phyloP scores from a whole-genome alignment of 2,329 filamentous ascomycete genomes.

The Aureobasidium sp. region DNA sequence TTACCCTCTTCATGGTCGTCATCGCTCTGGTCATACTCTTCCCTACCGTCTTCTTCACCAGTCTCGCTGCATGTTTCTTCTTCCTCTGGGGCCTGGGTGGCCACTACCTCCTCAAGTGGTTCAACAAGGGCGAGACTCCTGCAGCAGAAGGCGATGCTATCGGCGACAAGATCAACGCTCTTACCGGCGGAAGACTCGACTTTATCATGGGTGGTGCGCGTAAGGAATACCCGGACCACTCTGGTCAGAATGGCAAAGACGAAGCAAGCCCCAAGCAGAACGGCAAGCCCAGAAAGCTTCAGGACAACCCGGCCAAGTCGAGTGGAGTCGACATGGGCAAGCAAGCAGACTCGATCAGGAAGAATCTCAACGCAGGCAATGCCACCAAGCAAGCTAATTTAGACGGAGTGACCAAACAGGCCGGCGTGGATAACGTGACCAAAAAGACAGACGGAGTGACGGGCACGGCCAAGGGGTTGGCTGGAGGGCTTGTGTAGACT shows the following conservation, averaged over 20 bases:
- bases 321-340: slow-evolving; percentile 12
- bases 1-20: slow-evolving; percentile 61
- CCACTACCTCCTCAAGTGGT: slow-evolving; percentile 46
- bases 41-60: slow-evolving; percentile 61
- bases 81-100: slow-evolving; percentile 62
- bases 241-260: slow-evolving; percentile 6
- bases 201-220: slow-evolving; percentile 29
- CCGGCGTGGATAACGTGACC: neutral
- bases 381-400: slow-evolving; percentile 16
- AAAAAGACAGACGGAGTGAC: slow-evolving; percentile 7
- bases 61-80: slow-evolving; percentile 53
- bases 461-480: slow-evolving; percentile 1
- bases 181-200: slow-evolving; percentile 33
- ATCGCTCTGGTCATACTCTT: slow-evolving; percentile 61
- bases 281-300: slow-evolving; percentile 14
- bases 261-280: neutral
- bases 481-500: slow-evolving; percentile 11
- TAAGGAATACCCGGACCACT: slow-evolving; percentile 10
- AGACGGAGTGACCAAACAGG: slow-evolving; percentile 14
- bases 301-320: slow-evolving; percentile 16
- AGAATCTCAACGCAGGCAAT: slow-evolving; percentile 16
- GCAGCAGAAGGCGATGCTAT: slow-evolving; percentile 29
- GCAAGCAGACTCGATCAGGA: slow-evolving; percentile 15
- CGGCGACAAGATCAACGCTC: slow-evolving; percentile 35
- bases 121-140: slow-evolving; percentile 26